Conservation (phyloP, 176 grass and related monocot species). For the Paspalum notatum region DNA sequence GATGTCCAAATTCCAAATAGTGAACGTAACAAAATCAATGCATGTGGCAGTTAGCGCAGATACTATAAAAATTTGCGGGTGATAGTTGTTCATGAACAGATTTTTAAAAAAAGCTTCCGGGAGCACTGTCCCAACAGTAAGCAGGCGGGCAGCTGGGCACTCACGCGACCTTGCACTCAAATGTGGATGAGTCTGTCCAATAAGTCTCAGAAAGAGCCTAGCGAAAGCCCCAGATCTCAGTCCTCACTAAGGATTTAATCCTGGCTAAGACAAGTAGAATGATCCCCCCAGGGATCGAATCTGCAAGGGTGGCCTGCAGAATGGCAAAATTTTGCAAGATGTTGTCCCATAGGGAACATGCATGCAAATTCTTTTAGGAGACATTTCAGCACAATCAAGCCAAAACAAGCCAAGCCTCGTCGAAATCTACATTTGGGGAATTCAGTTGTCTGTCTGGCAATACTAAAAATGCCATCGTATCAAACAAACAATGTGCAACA, state of each 20-base stretch:
- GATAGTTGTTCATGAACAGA: neutral
- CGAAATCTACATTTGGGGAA: neutral
- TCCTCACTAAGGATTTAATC: too few relatives aligned
- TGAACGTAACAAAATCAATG: neutral
- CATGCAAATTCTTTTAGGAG: neutral
- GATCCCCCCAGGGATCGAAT: too few relatives aligned
- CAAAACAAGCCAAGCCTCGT: neutral
- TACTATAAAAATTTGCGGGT: neutral
- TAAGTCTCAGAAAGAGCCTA: too few relatives aligned
- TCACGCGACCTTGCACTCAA: too few relatives aligned
- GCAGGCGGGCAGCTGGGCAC: too few relatives aligned
- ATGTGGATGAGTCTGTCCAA: too few relatives aligned
- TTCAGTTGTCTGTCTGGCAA: conserved; percentile 3
- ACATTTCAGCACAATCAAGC: neutral
- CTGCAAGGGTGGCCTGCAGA: too few relatives aligned
- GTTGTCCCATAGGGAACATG: neutral
- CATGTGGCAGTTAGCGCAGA: neutral
- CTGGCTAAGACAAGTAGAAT: too few relatives aligned
- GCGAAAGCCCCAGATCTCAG: too few relatives aligned
- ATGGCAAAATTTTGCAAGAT: neutral
- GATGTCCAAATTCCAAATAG: neutral
- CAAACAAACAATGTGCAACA: neutral
- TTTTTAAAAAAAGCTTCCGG: too few relatives aligned
- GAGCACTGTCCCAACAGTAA: too few relatives aligned
- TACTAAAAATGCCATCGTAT: neutral